Conservation (phyloP, 495 filamentous ascomycete species). For the Aspergillus cavernicola region DNA sequence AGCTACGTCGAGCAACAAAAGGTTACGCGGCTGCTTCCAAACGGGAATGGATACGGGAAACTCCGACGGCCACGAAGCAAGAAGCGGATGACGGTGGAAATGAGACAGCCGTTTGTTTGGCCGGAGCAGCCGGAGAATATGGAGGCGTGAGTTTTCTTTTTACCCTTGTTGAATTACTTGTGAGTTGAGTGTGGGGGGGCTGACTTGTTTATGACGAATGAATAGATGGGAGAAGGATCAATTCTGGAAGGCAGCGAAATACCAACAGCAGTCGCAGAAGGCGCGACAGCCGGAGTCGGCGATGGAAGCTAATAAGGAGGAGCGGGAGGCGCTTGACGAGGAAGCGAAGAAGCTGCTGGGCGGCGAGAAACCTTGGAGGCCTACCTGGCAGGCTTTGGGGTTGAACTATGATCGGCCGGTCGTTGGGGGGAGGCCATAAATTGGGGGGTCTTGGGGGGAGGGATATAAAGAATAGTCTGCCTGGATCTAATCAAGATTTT, state of each 20-base stretch:
- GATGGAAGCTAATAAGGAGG: constrained; percentile 27
- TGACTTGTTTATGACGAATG: not conserved
- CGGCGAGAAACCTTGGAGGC: constrained; percentile 36
- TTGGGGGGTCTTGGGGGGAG: no score
- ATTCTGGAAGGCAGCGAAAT: constrained; percentile 35
- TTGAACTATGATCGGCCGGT: constrained; percentile 28
- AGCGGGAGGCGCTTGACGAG: constrained; percentile 35
- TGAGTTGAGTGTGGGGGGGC: not conserved
- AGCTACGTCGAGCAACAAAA: constrained; percentile 72
- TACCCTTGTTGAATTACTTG: not conserved
- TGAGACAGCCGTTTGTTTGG: constrained; percentile 80
- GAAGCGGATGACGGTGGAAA: constrained; percentile 90
- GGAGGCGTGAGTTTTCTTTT: constrained; percentile 43
- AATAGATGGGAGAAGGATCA: constrained; percentile 50
- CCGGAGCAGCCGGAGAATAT: constrained; percentile 61
- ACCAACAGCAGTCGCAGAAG: constrained; percentile 26
- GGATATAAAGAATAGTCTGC: not conserved
- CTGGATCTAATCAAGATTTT: no score
- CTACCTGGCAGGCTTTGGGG: constrained; percentile 47
- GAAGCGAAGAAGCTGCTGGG: constrained; percentile 58
- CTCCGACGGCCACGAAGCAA: constrained; percentile 58
- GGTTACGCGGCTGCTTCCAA: constrained; percentile 39
- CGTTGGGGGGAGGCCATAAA: constrained; percentile 17
- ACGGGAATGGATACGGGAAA: constrained; percentile 40
- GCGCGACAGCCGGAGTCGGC: constrained; percentile 22